phyloP scores from a whole-genome alignment of 1,284 basidiomycete genomes.

The Cerrena zonata region DNA sequence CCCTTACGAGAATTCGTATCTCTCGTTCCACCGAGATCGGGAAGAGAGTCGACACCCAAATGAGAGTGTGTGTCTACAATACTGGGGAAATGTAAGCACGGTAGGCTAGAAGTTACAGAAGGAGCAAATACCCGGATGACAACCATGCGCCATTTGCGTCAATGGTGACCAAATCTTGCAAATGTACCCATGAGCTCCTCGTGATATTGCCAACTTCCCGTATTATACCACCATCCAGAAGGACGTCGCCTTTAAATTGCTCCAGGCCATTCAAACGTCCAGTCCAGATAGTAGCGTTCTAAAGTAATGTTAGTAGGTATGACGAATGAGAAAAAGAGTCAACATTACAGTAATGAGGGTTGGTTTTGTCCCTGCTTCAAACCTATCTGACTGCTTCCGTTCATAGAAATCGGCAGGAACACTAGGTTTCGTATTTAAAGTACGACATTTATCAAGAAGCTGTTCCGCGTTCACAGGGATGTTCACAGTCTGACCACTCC shows the following conservation, averaged over 20 bases:
- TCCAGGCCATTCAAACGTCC: constrained; percentile 48
- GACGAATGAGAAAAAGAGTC: constrained; percentile 13
- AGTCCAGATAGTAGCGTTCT: constrained; percentile 65
- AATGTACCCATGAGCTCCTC: constrained; percentile 1
- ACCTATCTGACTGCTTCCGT: constrained; percentile 60
- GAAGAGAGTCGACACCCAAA: constrained; percentile 18
- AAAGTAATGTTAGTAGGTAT: constrained; percentile 19
- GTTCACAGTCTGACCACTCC: constrained; percentile 4
- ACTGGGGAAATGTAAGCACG: constrained; percentile 15
- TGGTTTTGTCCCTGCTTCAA: constrained; percentile 53
- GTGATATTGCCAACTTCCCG: constrained; percentile 42
- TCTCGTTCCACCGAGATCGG: constrained; percentile 21
- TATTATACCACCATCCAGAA: constrained; percentile 53
- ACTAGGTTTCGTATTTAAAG: constrained; percentile 34
- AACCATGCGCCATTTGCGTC: constrained; percentile 22
- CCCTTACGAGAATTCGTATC: constrained; percentile 35
- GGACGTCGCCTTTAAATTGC: constrained; percentile 43
- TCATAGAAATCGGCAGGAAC: constrained; percentile 42
- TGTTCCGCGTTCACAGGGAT: constrained; percentile 24
- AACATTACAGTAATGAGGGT: constrained; percentile 33
- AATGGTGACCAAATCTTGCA: constrained; percentile 13
- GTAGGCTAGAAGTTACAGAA: neutral
- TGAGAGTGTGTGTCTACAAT: constrained; percentile 44
- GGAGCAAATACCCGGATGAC: constrained; percentile 19
- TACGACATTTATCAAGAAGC: constrained; percentile 34